Evolutionary conservation across 2,329 filamentous ascomycete genomes (phyloP).

Genomic region (Aspergillus ochraceoroseus): DNA sequence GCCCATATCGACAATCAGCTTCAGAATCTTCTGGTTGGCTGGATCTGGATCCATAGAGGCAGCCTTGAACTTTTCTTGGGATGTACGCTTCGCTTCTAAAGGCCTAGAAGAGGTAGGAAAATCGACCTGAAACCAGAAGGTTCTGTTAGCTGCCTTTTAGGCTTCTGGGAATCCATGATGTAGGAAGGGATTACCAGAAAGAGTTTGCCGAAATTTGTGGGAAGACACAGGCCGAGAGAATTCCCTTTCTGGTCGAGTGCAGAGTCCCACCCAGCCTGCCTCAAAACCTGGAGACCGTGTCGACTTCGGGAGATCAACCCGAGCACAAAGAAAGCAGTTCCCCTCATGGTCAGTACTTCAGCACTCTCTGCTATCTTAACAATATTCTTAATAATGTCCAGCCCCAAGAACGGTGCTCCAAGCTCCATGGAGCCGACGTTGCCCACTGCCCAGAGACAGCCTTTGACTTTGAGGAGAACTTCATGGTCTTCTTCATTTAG

Average conservation of each 20-base stretch:
- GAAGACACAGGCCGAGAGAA: conserved; percentile 83
- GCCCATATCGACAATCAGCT: conserved; percentile 79
- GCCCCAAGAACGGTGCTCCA: conserved; percentile 85
- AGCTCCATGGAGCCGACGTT: conserved; percentile 98
- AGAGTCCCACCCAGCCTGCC: conserved; percentile 87
- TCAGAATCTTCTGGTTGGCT: conserved; percentile 68
- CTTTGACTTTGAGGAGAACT: conserved; percentile 87
- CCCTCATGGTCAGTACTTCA: conserved; percentile 84
- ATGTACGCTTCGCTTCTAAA: conserved; percentile 41
- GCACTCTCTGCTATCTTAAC: conserved; percentile 82
- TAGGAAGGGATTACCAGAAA: conserved; percentile 56
- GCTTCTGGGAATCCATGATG: too few species aligned
- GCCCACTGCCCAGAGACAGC: conserved; percentile 93
- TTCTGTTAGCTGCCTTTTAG: conserved; percentile 3
- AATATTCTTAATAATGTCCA: conserved; percentile 80
- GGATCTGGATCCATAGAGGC: conserved; percentile 59
- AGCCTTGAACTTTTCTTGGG: conserved; percentile 49
- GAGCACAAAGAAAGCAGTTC: conserved; percentile 93
- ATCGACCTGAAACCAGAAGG: conserved; percentile 26
- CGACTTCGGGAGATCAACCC: conserved; percentile 87
- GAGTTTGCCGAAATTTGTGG: conserved; percentile 69
- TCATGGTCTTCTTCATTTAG: conserved; percentile 82
- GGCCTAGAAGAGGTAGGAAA: conserved; percentile 40
- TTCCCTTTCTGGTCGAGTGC: conserved; percentile 77
- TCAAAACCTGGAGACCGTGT: conserved; percentile 86